Percentiles rank a stretch among this genome's conserved stretches.
phyloP scores from a whole-genome alignment of 495 filamentous ascomycete species.

The Neurospora africana region DNA sequence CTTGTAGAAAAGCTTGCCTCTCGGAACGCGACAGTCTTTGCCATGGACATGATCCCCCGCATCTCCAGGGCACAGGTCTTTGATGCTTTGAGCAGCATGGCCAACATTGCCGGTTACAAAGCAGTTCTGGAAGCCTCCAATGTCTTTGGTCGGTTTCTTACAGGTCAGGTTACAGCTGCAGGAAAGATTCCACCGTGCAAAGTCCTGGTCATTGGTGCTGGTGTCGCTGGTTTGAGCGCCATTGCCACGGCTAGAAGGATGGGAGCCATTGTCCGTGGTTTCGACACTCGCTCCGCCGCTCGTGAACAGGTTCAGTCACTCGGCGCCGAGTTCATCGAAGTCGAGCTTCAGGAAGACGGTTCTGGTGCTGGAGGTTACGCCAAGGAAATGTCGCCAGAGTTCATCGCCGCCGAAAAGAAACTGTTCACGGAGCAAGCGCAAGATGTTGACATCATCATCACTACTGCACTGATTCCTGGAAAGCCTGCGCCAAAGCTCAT shows the following conservation, averaged over 20 bases:
- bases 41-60: slow-evolving; percentile 77
- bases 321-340: slow-evolving; percentile 75
- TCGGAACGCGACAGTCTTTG: slow-evolving; percentile 56
- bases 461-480: slow-evolving; percentile 72
- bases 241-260: slow-evolving; percentile 69
- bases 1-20: slow-evolving; percentile 57
- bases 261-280: slow-evolving; percentile 76
- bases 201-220: slow-evolving; percentile 72
- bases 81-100: slow-evolving; percentile 75
- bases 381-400: slow-evolving; percentile 83
- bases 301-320: slow-evolving; percentile 78
- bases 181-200: slow-evolving; percentile 76
- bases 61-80: slow-evolving; percentile 76
- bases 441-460: slow-evolving; percentile 82
- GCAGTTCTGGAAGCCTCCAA: slow-evolving; percentile 75
- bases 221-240: slow-evolving; percentile 70
- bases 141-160: slow-evolving; percentile 70
- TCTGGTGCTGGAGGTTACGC: slow-evolving; percentile 73
- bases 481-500: slow-evolving; percentile 66
- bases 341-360: slow-evolving; percentile 73
- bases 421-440: slow-evolving; percentile 70
- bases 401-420: slow-evolving; percentile 81
- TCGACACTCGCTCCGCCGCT: slow-evolving; percentile 68
- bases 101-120: slow-evolving; percentile 81
- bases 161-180: slow-evolving; percentile 74